phyloP scores from a whole-genome alignment of 2,329 filamentous ascomycete species.

The Drechslerella stenobrocha region DNA sequence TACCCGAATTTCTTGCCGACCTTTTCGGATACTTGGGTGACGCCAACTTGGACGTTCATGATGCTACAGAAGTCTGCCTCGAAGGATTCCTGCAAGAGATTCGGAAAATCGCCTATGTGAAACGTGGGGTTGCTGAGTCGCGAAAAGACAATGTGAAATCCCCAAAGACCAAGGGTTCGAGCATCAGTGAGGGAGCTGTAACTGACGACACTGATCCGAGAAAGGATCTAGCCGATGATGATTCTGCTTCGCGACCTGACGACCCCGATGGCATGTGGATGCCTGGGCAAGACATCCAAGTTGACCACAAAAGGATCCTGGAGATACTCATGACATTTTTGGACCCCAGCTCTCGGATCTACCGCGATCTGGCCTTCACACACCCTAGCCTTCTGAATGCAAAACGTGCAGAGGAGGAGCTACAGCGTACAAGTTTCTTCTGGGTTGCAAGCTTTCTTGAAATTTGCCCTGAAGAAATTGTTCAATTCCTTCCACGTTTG shows the following conservation, averaged over 20 bases:
- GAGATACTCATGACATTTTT: constrained; percentile 89
- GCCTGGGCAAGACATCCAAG: constrained; percentile 92
- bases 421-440: constrained; percentile 82
- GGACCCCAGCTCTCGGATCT: constrained; percentile 71
- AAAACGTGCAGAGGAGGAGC: constrained; percentile 72
- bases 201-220: constrained; percentile 54
- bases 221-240: constrained; percentile 64
- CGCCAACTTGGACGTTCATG: constrained; percentile 89
- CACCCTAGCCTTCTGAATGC: constrained; percentile 22
- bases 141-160: constrained; percentile 70
- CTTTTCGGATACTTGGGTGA: constrained; percentile 91
- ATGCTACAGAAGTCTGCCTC: constrained; percentile 82
- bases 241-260: constrained; percentile 60
- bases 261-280: constrained; percentile 88
- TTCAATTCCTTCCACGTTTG: constrained; percentile 90
- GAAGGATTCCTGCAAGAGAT: constrained; percentile 93
- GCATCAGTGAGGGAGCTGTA: constrained; percentile 67
- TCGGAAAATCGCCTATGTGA: constrained; percentile 87
- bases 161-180: constrained; percentile 70
- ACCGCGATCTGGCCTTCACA: constrained; percentile 4
- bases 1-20: constrained; percentile 88
- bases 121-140: constrained; percentile 87
- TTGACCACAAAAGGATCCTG: constrained; percentile 88
- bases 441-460: constrained; percentile 98
- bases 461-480: constrained; percentile 93